phyloP scores from a whole-genome alignment of 139 green algal genomes.

The Chlorella sp. region DNA sequence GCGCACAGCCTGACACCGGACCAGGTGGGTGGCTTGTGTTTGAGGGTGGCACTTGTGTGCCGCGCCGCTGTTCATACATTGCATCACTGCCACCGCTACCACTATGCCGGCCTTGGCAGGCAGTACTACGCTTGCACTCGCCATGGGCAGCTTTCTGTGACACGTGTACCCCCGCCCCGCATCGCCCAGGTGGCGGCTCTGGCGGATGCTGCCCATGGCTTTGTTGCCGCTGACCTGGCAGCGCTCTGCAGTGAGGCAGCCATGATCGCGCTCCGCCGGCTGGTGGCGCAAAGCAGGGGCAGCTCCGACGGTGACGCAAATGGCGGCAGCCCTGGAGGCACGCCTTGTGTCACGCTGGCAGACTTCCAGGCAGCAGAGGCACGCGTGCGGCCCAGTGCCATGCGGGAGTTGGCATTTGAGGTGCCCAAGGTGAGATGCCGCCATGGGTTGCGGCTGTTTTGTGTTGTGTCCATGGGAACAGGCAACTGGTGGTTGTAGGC shows the following conservation, averaged over 20 bases:
- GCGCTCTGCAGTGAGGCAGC: slow-evolving; percentile 71
- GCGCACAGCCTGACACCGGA: slow-evolving; percentile 52
- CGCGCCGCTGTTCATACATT: too few species aligned
- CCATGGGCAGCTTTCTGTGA: too few species aligned
- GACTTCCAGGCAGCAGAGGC: slow-evolving; percentile 59
- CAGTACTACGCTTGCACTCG: too few species aligned
- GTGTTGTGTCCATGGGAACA: too few species aligned
- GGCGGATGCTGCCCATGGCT: slow-evolving; percentile 65
- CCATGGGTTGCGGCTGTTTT: not conserved
- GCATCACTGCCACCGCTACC: too few species aligned
- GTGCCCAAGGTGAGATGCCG: slow-evolving; percentile 49
- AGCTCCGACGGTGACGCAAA: not conserved
- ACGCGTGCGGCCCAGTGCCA: slow-evolving; percentile 56
- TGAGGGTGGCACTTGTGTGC: too few species aligned
- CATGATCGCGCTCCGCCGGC: slow-evolving; percentile 67
- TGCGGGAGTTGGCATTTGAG: slow-evolving; percentile 53
- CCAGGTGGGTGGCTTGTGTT: slow-evolving; percentile 19
- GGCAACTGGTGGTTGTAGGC: too few species aligned
- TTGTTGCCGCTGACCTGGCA: slow-evolving; percentile 79
- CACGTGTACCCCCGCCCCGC: not conserved
- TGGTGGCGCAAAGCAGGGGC: slow-evolving; percentile 3
- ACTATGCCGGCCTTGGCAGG: too few species aligned
- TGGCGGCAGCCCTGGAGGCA: not conserved
- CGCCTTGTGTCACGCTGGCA: slow-evolving; percentile 44
- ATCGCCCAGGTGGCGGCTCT: slow-evolving; percentile 45